Conservation (phyloP, 2,329 filamentous ascomycete species). For the Phyllosticta ampelicida region DNA sequence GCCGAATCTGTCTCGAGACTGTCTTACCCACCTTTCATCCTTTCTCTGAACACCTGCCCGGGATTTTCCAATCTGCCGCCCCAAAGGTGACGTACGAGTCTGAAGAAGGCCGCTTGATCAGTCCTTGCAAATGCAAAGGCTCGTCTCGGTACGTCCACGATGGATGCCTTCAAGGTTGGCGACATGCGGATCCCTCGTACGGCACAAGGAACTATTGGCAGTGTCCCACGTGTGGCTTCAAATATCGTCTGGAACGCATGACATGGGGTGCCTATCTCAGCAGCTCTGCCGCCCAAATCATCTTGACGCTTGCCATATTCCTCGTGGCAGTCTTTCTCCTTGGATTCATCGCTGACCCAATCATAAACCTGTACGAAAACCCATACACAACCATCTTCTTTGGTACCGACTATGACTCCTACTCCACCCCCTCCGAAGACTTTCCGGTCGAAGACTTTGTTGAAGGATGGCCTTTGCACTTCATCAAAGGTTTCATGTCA, state of each 20-base stretch:
- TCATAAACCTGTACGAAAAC: slow-evolving; percentile 80
- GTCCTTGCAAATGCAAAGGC: slow-evolving; percentile 88
- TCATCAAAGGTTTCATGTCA: slow-evolving; percentile 81
- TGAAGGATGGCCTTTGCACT: slow-evolving; percentile 66
- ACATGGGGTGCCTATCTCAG: slow-evolving; percentile 56
- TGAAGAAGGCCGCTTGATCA: slow-evolving; percentile 65
- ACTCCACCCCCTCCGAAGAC: slow-evolving; percentile 26
- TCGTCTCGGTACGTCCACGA: slow-evolving; percentile 92
- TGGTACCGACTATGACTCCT: slow-evolving; percentile 1
- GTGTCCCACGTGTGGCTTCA: slow-evolving; percentile 79
- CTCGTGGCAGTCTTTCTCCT: slow-evolving; percentile 64
- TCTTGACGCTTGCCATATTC: slow-evolving; percentile 63
- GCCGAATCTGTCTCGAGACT: slow-evolving; percentile 79
- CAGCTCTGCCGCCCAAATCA: slow-evolving; percentile 49
- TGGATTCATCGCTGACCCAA: slow-evolving; percentile 85
- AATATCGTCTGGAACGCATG: slow-evolving; percentile 68
- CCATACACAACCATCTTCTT: slow-evolving; percentile 34
- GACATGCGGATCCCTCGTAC: slow-evolving; percentile 58
- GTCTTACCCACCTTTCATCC: slow-evolving; percentile 51
- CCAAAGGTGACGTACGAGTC: slow-evolving; percentile 61
- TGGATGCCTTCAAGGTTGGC: slow-evolving; percentile 75
- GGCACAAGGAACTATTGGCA: slow-evolving; percentile 65
- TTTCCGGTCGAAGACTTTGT: slow-evolving; percentile 27
- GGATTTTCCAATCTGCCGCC: slow-evolving; percentile 41
- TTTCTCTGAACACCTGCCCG: slow-evolving; percentile 43